Base-by-base conservation (phyloP, 148 eudicot genomes). In the Vaccinium darrowii region DNA sequence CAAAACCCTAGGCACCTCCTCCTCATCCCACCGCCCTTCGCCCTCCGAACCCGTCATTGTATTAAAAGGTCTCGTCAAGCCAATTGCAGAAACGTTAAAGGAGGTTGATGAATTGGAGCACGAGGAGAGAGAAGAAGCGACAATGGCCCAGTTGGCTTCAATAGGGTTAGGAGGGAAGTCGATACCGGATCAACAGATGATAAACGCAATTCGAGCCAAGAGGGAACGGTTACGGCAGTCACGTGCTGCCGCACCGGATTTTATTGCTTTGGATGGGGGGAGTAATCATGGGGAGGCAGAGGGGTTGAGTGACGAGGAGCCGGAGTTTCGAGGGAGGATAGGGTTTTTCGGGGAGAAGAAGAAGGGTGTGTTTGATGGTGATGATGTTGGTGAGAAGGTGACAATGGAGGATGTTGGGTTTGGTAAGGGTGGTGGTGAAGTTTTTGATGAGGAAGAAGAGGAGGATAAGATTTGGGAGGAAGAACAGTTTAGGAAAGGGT, bases 261-360 rank as follows among this genome's bases (percentile, higher is more conserved):
- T 73, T 81, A 97, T 97, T 79, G 86, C 99, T 56, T 81, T 97
- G 82, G 99, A 97, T 85, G 84, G 82, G 21, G 99, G 99, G 23
- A 93, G 98, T 84, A 93, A 97, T 92, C 98, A 95, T 65, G 99
- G 99, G 53, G 99, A 82, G 43, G 93, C 94, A 2, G 99, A 97
- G 85, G 99, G 99, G 33, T 84, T 97, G 88, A 97, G 98, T 79
- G 99, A 97, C 73, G 99, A 97, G 87, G 99, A 97, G 85, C 98
- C 99, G 0, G 99, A 97, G 89, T 94, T 92, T 87, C 94, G 86
- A 23, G 88, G 95, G 39, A 88, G 99, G 83, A 95, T 97, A 80
- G 96, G 97, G 14, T 87, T 95, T 86, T 71, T 93, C 56, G 94
- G 95, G 62, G 96, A 93, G 43, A 93, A 87, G 76, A 93, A 88